Evolutionary conservation across 129 eudicot species (phyloP).

Genomic region (Mikania micrantha): DNA sequence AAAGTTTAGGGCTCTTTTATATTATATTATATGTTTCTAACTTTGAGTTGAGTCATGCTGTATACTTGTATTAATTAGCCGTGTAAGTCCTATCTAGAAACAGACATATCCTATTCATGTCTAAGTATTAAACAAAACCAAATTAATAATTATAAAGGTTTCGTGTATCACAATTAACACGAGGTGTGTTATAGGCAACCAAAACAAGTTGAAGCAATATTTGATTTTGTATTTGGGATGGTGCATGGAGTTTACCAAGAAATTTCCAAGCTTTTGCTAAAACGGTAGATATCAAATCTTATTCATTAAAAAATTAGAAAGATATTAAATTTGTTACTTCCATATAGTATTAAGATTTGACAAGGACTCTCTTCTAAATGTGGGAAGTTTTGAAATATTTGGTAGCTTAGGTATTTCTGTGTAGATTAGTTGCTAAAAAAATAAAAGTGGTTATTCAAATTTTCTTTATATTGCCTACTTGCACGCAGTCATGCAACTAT

Average conservation of each 20-base stretch:
- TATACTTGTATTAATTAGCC: too few species aligned
- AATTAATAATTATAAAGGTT: background rate
- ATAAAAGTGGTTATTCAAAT: background rate
- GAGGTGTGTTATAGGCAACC: background rate
- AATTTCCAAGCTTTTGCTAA: background rate
- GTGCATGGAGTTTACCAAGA: background rate
- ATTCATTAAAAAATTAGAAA: background rate
- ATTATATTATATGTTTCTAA: too few species aligned
- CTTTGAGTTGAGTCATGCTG: too few species aligned
- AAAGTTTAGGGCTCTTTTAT: too few species aligned
- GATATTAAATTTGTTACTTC: background rate
- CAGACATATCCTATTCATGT: background rate
- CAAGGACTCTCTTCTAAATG: background rate
- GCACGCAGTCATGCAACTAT: background rate
- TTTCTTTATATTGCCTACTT: background rate
- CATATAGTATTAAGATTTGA: background rate
- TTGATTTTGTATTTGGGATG: background rate
- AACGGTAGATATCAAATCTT: background rate
- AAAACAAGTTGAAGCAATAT: background rate
- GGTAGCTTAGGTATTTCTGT: background rate
- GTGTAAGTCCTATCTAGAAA: too few species aligned
- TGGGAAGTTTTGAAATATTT: background rate
- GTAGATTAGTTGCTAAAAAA: background rate
- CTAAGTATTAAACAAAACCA: background rate
- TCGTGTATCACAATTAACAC: background rate